Percentiles rank a stretch among this genome's conserved stretches.
Conservation (phyloP, 2,329 filamentous ascomycete genomes). For the Fonsecaea multimorphosa region DNA sequence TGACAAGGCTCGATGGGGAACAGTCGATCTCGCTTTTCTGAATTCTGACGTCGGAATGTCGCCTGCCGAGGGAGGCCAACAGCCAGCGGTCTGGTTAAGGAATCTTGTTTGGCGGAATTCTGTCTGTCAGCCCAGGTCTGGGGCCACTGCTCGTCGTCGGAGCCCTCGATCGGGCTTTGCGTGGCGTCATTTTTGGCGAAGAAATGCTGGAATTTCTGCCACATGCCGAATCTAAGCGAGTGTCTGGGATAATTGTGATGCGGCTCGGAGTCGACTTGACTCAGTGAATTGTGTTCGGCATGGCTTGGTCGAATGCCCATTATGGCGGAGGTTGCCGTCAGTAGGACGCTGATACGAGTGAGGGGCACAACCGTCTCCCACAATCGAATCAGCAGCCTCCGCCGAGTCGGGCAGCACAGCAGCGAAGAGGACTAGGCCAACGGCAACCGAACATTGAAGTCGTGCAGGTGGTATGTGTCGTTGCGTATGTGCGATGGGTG, state of each 20-base stretch:
- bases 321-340: constrained; percentile 30
- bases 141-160: constrained; percentile 32
- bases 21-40: constrained; percentile 76
- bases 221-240: constrained; percentile 51
- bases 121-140: constrained; percentile 21
- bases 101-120: constrained; percentile 25
- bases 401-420: constrained; percentile 28
- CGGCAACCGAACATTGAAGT: constrained; percentile 32
- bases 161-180: constrained; percentile 30
- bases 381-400: constrained; percentile 31
- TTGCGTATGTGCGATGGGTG: constrained; percentile 8
- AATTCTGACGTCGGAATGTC: constrained; percentile 82
- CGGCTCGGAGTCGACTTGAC: constrained; percentile 32
- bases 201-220: constrained; percentile 49
- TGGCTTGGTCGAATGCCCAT: constrained; percentile 37
- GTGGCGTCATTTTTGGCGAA: constrained; percentile 35
- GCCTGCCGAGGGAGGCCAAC: constrained; percentile 76
- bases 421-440: constrained; percentile 16
- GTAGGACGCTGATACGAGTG: constrained; percentile 22
- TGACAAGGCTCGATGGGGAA: constrained; percentile 67
- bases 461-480: constrained; percentile 3
- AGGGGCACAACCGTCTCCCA: constrained; percentile 28
- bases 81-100: constrained; percentile 59
- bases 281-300: constrained; percentile 29
- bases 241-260: constrained; percentile 31